phyloP scores from a whole-genome alignment of 1,139 yeast genomes.

The Yamadazyma atmosphaerica region DNA sequence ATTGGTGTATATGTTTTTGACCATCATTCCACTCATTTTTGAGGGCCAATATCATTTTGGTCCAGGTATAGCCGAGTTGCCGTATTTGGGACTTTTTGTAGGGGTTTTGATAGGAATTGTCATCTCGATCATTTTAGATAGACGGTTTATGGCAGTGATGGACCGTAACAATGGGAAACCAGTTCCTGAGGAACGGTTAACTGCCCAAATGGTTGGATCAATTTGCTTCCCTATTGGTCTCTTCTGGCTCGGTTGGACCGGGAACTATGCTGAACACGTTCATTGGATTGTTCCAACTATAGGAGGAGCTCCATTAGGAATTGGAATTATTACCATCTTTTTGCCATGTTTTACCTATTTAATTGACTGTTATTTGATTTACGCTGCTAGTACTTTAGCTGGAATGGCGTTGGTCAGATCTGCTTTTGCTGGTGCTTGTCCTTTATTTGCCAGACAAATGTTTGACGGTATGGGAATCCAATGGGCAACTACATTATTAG shows the following conservation, averaged over 20 bases:
- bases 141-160: constrained; percentile 23
- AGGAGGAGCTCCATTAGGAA: constrained; percentile 71
- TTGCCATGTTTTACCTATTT: constrained; percentile 77
- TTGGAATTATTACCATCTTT: constrained; percentile 74
- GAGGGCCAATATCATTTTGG: constrained; percentile 55
- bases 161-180: constrained; percentile 55
- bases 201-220: constrained; percentile 72
- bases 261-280: constrained; percentile 62
- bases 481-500: constrained; percentile 83
- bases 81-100: constrained; percentile 59
- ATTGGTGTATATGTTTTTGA: constrained; percentile 71
- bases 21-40: constrained; percentile 79
- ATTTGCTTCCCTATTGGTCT: constrained; percentile 72
- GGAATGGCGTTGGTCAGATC: constrained; percentile 80
- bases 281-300: constrained; percentile 88
- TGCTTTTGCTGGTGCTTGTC: constrained; percentile 52
- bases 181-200: constrained; percentile 77
- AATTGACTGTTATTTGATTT: constrained; percentile 73
- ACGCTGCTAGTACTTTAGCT: constrained; percentile 90
- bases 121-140: constrained; percentile 29
- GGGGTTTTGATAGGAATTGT: constrained; percentile 64
- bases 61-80: constrained; percentile 58
- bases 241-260: constrained; percentile 86
- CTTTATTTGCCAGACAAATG: constrained; percentile 62
- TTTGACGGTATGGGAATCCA: constrained; percentile 70